Conservation (phyloP, 192 early-diverging fungal species). For the Coemansia sp. region DNA sequence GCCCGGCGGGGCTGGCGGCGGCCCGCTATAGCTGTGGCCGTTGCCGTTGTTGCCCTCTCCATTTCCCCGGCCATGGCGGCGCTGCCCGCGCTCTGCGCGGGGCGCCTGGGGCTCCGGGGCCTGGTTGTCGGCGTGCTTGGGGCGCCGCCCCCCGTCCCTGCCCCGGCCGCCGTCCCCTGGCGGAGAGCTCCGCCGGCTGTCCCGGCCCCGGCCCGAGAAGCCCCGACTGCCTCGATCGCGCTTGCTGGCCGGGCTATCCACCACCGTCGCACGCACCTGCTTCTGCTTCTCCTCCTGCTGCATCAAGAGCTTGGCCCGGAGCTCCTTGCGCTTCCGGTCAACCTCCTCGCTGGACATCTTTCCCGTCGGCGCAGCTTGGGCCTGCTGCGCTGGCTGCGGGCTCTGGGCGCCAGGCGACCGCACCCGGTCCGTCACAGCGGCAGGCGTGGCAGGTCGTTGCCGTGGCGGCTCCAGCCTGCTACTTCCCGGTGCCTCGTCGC, state of each 20-base stretch:
- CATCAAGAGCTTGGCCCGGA: constrained; percentile 35
- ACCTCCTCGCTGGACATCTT: constrained; percentile 24
- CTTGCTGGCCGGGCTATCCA: too few species aligned
- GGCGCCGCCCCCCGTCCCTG: neutral
- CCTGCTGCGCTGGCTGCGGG: neutral
- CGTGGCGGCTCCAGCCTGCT: constrained; percentile 12
- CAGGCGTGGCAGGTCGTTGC: constrained; percentile 9
- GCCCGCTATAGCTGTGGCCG: neutral
- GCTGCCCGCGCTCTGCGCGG: constrained; percentile 2
- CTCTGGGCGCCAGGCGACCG: neutral
- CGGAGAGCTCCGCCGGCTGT: constrained; percentile 6
- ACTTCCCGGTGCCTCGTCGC: constrained; percentile 7
- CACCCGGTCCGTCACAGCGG: too few species aligned
- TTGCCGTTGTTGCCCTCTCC: neutral
- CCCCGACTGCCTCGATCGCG: constrained; percentile 3
- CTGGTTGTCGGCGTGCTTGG: neutral
- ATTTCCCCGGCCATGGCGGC: constrained; percentile 10
- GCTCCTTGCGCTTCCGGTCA: constrained; percentile 32
- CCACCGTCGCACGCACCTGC: constrained; percentile 5
- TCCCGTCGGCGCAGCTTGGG: neutral
- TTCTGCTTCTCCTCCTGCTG: constrained; percentile 44
- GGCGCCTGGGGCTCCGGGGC: neutral
- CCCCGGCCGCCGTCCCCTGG: neutral
- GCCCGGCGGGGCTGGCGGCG: too few species aligned
- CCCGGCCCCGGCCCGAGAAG: constrained; percentile 6